phyloP scores from a whole-genome alignment of 495 filamentous ascomycete genomes.

The Penicillium egyptiacum region DNA sequence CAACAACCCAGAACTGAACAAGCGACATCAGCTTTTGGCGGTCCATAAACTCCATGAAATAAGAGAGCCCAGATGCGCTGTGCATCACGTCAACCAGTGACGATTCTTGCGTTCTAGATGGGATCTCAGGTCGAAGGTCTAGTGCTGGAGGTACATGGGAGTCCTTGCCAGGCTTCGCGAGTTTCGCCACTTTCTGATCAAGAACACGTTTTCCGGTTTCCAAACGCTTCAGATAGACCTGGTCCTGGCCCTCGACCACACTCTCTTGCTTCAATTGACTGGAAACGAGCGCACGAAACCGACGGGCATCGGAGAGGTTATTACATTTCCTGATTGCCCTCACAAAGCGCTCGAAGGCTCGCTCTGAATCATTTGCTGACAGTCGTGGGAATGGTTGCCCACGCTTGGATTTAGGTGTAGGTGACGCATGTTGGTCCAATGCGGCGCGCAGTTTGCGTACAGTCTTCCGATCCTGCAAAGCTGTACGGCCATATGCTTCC shows the following conservation, averaged over 20 bases:
- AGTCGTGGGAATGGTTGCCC: constrained; percentile 67
- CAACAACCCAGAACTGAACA: constrained; percentile 98
- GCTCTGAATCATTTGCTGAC: constrained; percentile 71
- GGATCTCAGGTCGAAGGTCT: constrained; percentile 37
- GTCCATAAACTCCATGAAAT: constrained; percentile 99
- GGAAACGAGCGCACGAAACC: constrained; percentile 88
- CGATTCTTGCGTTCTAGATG: constrained; percentile 64
- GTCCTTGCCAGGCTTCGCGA: constrained; percentile 64
- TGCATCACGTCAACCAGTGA: constrained; percentile 80
- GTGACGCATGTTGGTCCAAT: constrained; percentile 91
- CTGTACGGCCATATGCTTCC: constrained; percentile 81
- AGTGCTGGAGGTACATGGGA: constrained; percentile 36
- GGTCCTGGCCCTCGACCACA: constrained; percentile 74
- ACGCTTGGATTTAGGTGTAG: constrained; percentile 64
- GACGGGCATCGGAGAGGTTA: constrained; percentile 90
- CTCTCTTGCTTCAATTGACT: constrained; percentile 87
- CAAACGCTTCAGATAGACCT: constrained; percentile 79
- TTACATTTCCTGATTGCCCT: constrained; percentile 83
- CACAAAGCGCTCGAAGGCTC: constrained; percentile 92
- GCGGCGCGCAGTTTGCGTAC: constrained; percentile 92
- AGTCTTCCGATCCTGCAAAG: constrained; percentile 93
- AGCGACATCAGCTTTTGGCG: constrained; percentile 79
- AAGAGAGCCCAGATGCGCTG: constrained; percentile 85
- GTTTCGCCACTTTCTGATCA: constrained; percentile 82
- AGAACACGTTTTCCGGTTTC: constrained; percentile 88